Base-by-base conservation (phyloP, 805 yeast species). In the Wickerhamiella qilinensis region DNA sequence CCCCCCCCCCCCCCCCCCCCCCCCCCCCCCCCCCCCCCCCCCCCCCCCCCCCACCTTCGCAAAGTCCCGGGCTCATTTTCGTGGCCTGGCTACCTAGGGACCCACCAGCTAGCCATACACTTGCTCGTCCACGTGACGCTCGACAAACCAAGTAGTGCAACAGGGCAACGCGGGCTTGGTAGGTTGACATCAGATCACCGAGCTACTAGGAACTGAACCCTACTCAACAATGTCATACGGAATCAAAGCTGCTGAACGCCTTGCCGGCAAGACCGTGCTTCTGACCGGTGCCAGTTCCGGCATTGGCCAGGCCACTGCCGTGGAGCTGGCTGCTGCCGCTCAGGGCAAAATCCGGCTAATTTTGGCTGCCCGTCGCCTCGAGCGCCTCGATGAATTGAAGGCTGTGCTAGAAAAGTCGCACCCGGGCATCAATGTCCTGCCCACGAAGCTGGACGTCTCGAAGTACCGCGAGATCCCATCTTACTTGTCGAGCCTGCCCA, bases 201-300 rank as follows among this genome's bases (percentile, higher is more conserved):
- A n/a, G n/a, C n/a, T n/a, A n/a, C 25, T 11, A 6, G 9, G 11
- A 11, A 22, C 11, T 11, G 25, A 22, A 6, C 11, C 11, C 11
- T 6, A 6, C 25, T 22, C 31, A 7, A 8, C 20, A 32, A 56
- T 56, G 60, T 54, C 60, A 43, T 77, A 84, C 6, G 88, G 86
- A 46, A 46, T 67, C 37, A 70, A 66, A 53, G 91, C 94, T 38
- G 82, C 86, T 32, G 76, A 77, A 55, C 71, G 95, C 56, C 65
- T 88, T 25, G 74, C 79, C 18, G 79, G 79, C 36, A 86, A 88
- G 55, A 73, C 76, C 16, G 68, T 83, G 24, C 69, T 88, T 31
- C 78, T 88, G 51, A 83, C 97, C n/a, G 97, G 97, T 45, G 97
- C 97, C 6, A 82, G 94, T 20, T 75, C 94, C 14, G 97, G 97